Evolutionary conservation across 495 filamentous ascomycete genomes (phyloP).

Genomic region (Podospora appendiculata): DNA sequence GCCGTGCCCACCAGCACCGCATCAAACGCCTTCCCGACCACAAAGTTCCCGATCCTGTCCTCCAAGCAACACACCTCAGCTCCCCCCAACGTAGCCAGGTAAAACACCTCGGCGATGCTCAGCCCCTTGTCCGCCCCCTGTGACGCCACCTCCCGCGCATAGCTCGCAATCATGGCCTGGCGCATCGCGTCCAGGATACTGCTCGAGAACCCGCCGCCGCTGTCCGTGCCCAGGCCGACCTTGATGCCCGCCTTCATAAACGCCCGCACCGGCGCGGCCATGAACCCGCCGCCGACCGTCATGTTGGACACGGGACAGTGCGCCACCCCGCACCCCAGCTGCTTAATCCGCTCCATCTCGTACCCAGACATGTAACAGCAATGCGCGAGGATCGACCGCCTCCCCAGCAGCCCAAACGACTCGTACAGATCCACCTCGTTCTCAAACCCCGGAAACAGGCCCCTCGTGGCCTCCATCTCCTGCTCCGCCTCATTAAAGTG

Average conservation of each 20-base stretch:
- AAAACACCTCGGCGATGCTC: conserved; percentile 48
- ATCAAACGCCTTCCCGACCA: conserved; percentile 57
- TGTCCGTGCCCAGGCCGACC: conserved; percentile 60
- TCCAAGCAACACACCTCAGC: conserved; percentile 53
- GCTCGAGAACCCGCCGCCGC: conserved; percentile 55
- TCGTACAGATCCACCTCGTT: conserved; percentile 51
- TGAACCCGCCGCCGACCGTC: conserved; percentile 51
- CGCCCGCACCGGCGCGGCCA: conserved; percentile 52
- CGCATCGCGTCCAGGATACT: conserved; percentile 53
- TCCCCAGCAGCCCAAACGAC: conserved; percentile 43
- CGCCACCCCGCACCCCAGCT: conserved; percentile 48
- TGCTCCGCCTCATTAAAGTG: conserved; percentile 56
- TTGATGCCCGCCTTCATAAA: conserved; percentile 52
- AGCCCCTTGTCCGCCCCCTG: conserved; percentile 41
- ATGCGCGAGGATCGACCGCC: conserved; percentile 55
- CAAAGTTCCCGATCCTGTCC: conserved; percentile 49
- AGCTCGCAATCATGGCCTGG: conserved; percentile 53
- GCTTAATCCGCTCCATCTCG: conserved; percentile 41
- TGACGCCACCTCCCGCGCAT: conserved; percentile 42
- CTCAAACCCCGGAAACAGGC: conserved; percentile 44
- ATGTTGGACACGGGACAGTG: conserved; percentile 60
- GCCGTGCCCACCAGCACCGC: conserved; percentile 46
- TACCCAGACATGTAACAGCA: conserved; percentile 50
- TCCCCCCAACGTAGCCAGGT: conserved; percentile 55
- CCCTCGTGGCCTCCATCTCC: conserved; percentile 44